Evolutionary conservation across 2,329 filamentous ascomycete species (phyloP).

Genomic region (Neofusicoccum sp.): DNA sequence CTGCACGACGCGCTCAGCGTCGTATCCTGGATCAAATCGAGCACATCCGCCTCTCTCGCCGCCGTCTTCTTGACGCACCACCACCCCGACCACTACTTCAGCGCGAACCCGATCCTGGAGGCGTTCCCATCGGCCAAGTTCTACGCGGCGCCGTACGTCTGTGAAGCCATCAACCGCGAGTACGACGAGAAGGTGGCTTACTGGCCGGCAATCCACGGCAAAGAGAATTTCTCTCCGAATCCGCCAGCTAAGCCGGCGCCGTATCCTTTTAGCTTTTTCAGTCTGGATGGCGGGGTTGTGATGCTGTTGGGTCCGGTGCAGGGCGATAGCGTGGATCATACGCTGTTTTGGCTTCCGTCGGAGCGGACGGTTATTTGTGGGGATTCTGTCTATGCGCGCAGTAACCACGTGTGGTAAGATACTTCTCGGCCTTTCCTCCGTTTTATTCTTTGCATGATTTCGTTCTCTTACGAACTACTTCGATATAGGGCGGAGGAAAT

Average conservation of each 20-base stretch:
- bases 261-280: conserved; percentile 34
- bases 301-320: conserved; percentile 36
- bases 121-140: conserved; percentile 30
- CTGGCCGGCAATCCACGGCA: conserved; percentile 33
- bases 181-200: conserved; percentile 38
- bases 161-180: conserved; percentile 37
- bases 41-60: conserved; percentile 27
- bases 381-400: conserved; percentile 35
- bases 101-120: conserved; percentile 33
- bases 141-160: conserved; percentile 30
- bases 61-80: conserved; percentile 41
- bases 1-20: conserved; percentile 34
- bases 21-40: conserved; percentile 32
- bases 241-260: conserved; percentile 29
- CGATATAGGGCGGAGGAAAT: conserved; percentile 32
- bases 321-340: conserved; percentile 31
- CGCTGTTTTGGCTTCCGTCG: conserved; percentile 34
- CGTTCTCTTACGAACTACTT: neutral
- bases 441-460: neutral
- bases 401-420: conserved; percentile 34
- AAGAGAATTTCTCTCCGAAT: conserved; percentile 31
- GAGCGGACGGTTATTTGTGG: conserved; percentile 34
- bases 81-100: conserved; percentile 37
- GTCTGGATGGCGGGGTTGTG: conserved; percentile 31
- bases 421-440: neutral